Evolutionary conservation across 257 asterid genomes (phyloP).

Genomic region (Eucommia ulmoides): DNA sequence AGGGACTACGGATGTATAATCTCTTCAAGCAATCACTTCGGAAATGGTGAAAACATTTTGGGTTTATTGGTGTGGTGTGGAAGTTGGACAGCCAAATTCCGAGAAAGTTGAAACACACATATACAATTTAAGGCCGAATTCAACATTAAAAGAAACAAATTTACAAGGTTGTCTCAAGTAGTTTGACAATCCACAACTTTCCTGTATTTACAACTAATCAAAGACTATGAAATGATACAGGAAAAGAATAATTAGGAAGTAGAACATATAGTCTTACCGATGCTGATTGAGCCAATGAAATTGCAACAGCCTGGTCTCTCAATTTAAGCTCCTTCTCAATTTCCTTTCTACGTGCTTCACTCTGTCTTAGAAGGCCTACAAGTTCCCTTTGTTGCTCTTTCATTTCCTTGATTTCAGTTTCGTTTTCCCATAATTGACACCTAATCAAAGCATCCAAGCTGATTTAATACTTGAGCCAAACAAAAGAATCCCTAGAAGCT

Average conservation of each 20-base stretch:
- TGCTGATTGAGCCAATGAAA: conserved; percentile 64
- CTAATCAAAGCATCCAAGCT: conserved; percentile 23
- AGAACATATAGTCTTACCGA: conserved; percentile 33
- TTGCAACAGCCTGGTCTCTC: conserved; percentile 52
- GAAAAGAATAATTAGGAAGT: background rate
- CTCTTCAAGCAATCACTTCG: too few relatives aligned
- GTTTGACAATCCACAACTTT: too few relatives aligned
- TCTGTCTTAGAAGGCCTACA: conserved; percentile 65
- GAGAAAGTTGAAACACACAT: too few relatives aligned
- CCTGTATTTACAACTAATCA: too few relatives aligned
- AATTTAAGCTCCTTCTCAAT: conserved; percentile 65
- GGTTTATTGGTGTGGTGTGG: too few relatives aligned
- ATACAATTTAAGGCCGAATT: too few relatives aligned
- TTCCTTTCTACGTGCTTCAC: conserved; percentile 80
- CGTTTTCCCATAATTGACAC: conserved; percentile 88
- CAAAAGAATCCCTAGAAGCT: background rate
- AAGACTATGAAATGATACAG: background rate
- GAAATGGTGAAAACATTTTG: too few relatives aligned
- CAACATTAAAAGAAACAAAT: too few relatives aligned
- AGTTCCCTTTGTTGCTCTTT: conserved; percentile 92
- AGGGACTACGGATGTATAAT: too few relatives aligned
- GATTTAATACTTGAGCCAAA: conserved; percentile 1
- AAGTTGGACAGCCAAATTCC: too few relatives aligned
- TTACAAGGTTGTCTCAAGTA: too few relatives aligned
- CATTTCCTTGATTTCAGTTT: conserved; percentile 80